These are phyloP conservation scores for Noccaea caerulescens DNA, from an alignment of 345 rosid species.

Conservation along the genomic window DNA sequence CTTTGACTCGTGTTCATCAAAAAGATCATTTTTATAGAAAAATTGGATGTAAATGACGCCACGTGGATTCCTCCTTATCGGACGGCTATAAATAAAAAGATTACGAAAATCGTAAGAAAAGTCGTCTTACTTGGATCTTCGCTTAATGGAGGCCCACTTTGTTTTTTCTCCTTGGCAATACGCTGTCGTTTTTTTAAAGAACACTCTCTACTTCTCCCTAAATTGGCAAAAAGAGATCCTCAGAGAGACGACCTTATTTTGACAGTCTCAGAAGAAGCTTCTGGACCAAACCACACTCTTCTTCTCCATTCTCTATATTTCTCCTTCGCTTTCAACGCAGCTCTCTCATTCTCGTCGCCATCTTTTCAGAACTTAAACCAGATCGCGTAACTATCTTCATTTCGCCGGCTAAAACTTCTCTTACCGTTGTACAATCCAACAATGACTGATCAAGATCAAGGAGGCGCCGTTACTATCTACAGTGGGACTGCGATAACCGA, in stretches of 20 bases:
- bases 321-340: constrained; percentile 11
- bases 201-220: constrained; percentile 6
- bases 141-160: constrained; percentile 37
- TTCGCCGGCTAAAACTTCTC: constrained; percentile 3
- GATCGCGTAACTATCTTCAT: not conserved
- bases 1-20: constrained; percentile 33
- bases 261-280: constrained; percentile 37
- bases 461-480: constrained; percentile 46
- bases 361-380: not conserved
- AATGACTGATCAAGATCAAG: constrained; percentile 46
- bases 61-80: constrained; percentile 18
- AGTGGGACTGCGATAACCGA: constrained; percentile 55
- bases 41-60: not conserved
- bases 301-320: constrained; percentile 34
- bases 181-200: constrained; percentile 7
- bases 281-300: constrained; percentile 36
- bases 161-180: not conserved
- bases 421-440: not conserved
- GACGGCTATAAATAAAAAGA: constrained; percentile 27
- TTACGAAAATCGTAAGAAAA: not conserved
- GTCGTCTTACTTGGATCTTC: constrained; percentile 18
- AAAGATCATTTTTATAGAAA: too few species aligned
- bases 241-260: not conserved
- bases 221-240: constrained; percentile 14
- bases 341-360: not conserved